These are phyloP conservation scores for Phaeotremella skinneri DNA, from an alignment of 768 basidiomycete species.

Conservation along the genomic window DNA sequence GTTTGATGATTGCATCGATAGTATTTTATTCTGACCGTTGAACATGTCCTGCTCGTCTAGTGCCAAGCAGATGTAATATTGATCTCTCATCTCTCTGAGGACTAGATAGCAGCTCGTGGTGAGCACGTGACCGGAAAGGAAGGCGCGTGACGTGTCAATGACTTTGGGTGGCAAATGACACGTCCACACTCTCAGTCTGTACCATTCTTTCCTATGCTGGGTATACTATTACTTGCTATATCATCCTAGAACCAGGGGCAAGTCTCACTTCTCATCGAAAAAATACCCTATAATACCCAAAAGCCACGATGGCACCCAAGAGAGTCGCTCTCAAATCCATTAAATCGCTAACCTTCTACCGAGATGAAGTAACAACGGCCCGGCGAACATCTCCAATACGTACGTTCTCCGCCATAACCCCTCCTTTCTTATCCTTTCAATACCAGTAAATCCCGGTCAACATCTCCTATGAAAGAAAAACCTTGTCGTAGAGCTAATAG, in stretches of 20 bases:
- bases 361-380: conserved; percentile 63
- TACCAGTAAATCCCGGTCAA: conserved; percentile 6
- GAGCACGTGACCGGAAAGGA: not conserved
- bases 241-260: no score
- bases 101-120: no score
- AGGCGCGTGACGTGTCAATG: not conserved
- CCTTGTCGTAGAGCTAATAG: no score
- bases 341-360: conserved; percentile 73
- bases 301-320: conserved; percentile 56
- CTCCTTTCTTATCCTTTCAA: not conserved
- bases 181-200: no score
- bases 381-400: conserved; percentile 66
- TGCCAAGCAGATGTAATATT: no score
- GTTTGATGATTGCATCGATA: not conserved
- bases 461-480: no score
- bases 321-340: conserved; percentile 71
- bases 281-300: not conserved
- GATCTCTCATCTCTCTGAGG: no score
- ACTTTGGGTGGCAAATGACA: not conserved
- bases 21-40: no score
- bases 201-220: no score
- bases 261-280: no score
- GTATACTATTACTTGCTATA: no score
- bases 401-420: conserved; percentile 21
- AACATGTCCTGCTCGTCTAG: no score